Evolutionary conservation across 768 basidiomycete genomes (phyloP).

Genomic region (Kwoniella dendrophila): DNA sequence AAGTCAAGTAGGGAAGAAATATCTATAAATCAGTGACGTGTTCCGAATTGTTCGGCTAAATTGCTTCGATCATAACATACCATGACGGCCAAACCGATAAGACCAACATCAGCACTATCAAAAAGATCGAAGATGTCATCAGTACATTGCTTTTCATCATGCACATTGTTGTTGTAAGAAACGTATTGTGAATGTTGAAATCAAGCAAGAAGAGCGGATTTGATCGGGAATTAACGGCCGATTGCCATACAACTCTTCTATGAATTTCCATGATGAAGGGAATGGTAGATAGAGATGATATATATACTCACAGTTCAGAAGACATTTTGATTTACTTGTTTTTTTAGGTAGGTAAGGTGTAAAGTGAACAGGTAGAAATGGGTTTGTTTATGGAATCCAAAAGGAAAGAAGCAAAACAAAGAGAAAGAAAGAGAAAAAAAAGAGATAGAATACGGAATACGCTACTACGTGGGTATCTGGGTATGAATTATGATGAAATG

Average conservation of each 20-base stretch:
- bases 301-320: conserved; percentile 42
- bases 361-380: conserved; percentile 17
- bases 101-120: conserved; percentile 91
- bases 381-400: conserved; percentile 8
- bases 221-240: conserved; percentile 13
- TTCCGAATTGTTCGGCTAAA: neutral
- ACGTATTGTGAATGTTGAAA: neutral
- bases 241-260: neutral
- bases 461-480: too few relatives aligned
- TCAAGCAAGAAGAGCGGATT: neutral
- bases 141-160: neutral
- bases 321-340: conserved; percentile 37
- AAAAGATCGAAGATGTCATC: neutral
- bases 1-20: conserved; percentile 20
- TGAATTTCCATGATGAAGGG: conserved; percentile 10
- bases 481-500: neutral
- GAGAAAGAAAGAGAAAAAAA: neutral
- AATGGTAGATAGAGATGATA: neutral
- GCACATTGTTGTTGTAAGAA: neutral
- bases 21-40: conserved; percentile 23
- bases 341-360: conserved; percentile 4
- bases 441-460: conserved; percentile 6
- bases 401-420: conserved; percentile 1
- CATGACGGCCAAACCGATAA: conserved; percentile 99
- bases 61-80: conserved; percentile 59